Percentiles rank a stretch among this genome's conserved stretches.
Evolutionary conservation across 192 early-diverging fungal genomes (phyloP).

Genomic region (Podila minutissima): DNA sequence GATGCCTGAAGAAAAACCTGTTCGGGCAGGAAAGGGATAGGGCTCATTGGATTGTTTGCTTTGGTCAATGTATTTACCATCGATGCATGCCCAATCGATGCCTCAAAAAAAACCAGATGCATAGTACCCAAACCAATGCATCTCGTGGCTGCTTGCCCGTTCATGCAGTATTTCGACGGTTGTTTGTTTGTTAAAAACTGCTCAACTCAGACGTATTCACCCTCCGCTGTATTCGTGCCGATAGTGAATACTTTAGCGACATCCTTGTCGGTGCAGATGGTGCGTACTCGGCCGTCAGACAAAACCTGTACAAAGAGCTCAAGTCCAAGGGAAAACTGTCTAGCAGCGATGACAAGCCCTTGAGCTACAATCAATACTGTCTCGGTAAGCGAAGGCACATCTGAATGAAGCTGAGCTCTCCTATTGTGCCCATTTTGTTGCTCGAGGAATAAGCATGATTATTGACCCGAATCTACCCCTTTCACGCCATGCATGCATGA

Average conservation of each 20-base stretch:
- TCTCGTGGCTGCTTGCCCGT: too few species aligned
- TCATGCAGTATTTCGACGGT: too few species aligned
- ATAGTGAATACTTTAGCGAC: constrained; percentile 11
- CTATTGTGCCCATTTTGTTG: background rate
- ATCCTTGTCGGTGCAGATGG: constrained; percentile 24
- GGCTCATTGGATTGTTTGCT: too few species aligned
- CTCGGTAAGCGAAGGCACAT: constrained; percentile 7
- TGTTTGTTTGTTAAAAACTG: background rate
- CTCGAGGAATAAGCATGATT: background rate
- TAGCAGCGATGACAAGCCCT: constrained; percentile 12
- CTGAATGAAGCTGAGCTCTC: background rate
- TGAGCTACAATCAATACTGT: constrained; percentile 25
- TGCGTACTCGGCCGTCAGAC: constrained; percentile 14
- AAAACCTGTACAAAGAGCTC: constrained; percentile 15
- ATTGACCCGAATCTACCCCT: background rate
- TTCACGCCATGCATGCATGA: background rate
- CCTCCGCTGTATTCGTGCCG: background rate
- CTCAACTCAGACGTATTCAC: background rate
- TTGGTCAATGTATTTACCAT: too few species aligned
- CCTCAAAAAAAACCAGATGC: too few species aligned
- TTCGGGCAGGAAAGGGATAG: too few species aligned
- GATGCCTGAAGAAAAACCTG: too few species aligned
- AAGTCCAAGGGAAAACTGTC: constrained; percentile 10
- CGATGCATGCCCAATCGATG: too few species aligned
- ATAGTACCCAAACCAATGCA: too few species aligned